Conservation (phyloP, 352 stramenopile genomes). For the Globisporangium barbulae region DNA sequence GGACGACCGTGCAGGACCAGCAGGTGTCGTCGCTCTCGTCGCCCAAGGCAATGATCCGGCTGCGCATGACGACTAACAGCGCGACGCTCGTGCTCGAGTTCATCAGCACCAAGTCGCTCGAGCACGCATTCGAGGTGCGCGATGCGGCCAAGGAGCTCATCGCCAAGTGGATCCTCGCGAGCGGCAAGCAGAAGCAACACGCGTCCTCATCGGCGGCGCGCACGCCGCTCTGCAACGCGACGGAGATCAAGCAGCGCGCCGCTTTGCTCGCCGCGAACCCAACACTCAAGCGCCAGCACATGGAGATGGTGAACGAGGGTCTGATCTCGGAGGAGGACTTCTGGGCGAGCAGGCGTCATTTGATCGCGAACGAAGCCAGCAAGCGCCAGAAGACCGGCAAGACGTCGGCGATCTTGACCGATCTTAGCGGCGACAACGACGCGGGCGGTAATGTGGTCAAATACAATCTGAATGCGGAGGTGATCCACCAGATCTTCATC, state of each 20-base stretch:
- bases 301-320: slow-evolving; percentile 85
- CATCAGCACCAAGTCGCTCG: slow-evolving; percentile 36
- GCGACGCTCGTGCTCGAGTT: slow-evolving; percentile 76
- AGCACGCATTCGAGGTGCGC: slow-evolving; percentile 67
- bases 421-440: slow-evolving; percentile 72
- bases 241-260: slow-evolving; percentile 83
- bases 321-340: slow-evolving; percentile 87
- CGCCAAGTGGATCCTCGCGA: slow-evolving; percentile 44
- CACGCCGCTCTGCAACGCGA: slow-evolving; percentile 54
- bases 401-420: slow-evolving; percentile 80
- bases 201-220: not conserved
- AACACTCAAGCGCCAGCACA: slow-evolving; percentile 82
- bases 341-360: slow-evolving; percentile 77
- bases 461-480: slow-evolving; percentile 87
- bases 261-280: slow-evolving; percentile 68
- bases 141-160: slow-evolving; percentile 73
- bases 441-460: slow-evolving; percentile 77
- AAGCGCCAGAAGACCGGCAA: slow-evolving; percentile 86
- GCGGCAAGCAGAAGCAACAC: slow-evolving; percentile 25
- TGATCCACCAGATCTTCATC: slow-evolving; percentile 90
- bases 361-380: slow-evolving; percentile 79
- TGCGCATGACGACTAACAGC: slow-evolving; percentile 55
- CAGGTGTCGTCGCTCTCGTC: slow-evolving; percentile 74
- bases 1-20: slow-evolving; percentile 73
- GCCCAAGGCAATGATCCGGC: slow-evolving; percentile 79